These are phyloP conservation scores for Beauveria australis DNA, from an alignment of 2,329 filamentous ascomycete species.

Conservation along the genomic window DNA sequence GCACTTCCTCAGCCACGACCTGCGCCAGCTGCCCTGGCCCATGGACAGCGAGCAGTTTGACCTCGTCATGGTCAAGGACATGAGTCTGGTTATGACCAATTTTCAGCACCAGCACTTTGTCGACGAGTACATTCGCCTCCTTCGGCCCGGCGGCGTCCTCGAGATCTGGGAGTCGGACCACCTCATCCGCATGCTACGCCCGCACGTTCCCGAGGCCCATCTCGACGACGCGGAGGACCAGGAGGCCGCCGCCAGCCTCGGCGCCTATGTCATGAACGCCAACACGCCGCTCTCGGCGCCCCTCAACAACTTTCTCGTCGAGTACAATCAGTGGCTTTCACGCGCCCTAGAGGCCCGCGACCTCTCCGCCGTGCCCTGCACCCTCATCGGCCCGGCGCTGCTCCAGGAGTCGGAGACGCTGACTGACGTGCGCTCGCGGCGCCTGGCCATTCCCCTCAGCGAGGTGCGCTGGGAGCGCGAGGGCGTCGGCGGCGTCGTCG, in stretches of 20 bases:
- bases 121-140: constrained; percentile 68
- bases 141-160: constrained; percentile 69
- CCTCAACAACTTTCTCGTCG: constrained; percentile 71
- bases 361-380: constrained; percentile 69
- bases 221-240: constrained; percentile 42
- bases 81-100: constrained; percentile 58
- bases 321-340: constrained; percentile 77
- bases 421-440: constrained; percentile 59
- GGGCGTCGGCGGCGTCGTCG: constrained; percentile 53
- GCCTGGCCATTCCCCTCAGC: constrained; percentile 78
- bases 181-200: constrained; percentile 71
- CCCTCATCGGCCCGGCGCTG: constrained; percentile 65
- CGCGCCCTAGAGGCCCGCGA: constrained; percentile 65
- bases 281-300: constrained; percentile 76
- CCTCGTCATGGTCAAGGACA: constrained; percentile 80
- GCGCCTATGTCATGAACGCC: constrained; percentile 73
- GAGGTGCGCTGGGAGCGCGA: constrained; percentile 85
- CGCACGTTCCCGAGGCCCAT: constrained; percentile 55
- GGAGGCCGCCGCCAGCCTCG: constrained; percentile 59
- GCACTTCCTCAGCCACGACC: constrained; percentile 82
- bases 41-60: constrained; percentile 77
- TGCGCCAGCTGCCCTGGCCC: constrained; percentile 67
- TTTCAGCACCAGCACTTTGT: constrained; percentile 47
- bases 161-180: constrained; percentile 91
- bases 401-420: constrained; percentile 72